A percentile compares a stretch with the other conserved stretches of the same genome.
Conservation (phyloP, 1,139 yeast genomes). For the Candida albicans region DNA sequence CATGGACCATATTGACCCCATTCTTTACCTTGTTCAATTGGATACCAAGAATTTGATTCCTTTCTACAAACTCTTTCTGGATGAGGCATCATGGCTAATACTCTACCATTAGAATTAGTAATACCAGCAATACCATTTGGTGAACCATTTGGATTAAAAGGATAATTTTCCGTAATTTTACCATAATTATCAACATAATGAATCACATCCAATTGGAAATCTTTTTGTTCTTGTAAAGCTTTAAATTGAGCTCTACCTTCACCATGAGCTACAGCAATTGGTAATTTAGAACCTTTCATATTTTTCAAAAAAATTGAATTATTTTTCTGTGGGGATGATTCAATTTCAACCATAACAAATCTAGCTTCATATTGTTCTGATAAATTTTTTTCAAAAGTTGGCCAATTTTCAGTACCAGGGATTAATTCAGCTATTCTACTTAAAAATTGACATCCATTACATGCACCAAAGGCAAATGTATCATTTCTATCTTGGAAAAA, state of each 20-base stretch:
- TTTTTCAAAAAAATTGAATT: slow-evolving; percentile 79
- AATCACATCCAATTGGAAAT: slow-evolving; percentile 55
- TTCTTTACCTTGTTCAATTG: slow-evolving; percentile 59
- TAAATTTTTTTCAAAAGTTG: slow-evolving; percentile 85
- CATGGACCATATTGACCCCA: slow-evolving; percentile 90
- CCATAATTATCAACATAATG: slow-evolving; percentile 93
- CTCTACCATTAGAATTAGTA: slow-evolving; percentile 87
- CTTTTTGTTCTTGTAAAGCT: slow-evolving; percentile 37
- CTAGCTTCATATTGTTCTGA: slow-evolving; percentile 98
- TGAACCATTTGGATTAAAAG: slow-evolving; percentile 96
- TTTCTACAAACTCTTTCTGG: slow-evolving; percentile 93
- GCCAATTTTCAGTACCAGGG: slow-evolving; percentile 97
- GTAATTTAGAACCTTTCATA: slow-evolving; percentile 89
- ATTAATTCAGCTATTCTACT: slow-evolving; percentile 84
- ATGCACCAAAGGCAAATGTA: slow-evolving; percentile 98
- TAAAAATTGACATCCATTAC: slow-evolving; percentile 98
- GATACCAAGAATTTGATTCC: slow-evolving; percentile 91
- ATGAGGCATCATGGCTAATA: slow-evolving; percentile 98
- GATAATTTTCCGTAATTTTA: slow-evolving; percentile 74
- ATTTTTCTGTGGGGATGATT: slow-evolving; percentile 41
- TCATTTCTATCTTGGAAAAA: slow-evolving; percentile 86
- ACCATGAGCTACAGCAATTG: slow-evolving; percentile 98
- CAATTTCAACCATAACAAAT: slow-evolving; percentile 84
- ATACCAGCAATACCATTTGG: slow-evolving; percentile 93
- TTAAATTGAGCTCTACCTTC: slow-evolving; percentile 89